Base-by-base conservation (phyloP, 2,329 filamentous ascomycete species). In the Colletotrichum salicis region DNA sequence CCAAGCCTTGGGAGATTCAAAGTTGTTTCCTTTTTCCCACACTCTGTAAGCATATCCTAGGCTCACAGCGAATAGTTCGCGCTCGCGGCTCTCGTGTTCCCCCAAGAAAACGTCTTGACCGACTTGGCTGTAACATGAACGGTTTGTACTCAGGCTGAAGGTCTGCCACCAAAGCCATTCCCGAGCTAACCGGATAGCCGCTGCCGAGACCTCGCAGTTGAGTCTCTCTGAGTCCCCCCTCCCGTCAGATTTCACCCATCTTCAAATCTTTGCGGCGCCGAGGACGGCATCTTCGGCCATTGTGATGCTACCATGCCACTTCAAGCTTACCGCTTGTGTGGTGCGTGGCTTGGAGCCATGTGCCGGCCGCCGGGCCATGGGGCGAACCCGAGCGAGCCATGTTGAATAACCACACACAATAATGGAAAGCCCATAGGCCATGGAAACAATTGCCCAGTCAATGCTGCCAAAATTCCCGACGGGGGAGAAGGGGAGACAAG, bases 111-210 rank as follows among this genome's bases (percentile, higher is more conserved):
- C 3, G 57, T 61, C 31, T 62, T 57, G 51, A 67, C 27, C 10
- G 51, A 41, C 69, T 71, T 71, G 64, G 69, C 69, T 59, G 69
- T 45, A 59, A 68, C 69, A 35, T 27, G 59, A 15, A 64, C 19
- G 58, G 64, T 41, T 55, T 60, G 52, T 27, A 59, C 41, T 48
- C n/a, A 29, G 60, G 37, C 19, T 6, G 19, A 48, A 48, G 35
- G 48, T 64, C 58, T 45, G n/a, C 56, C n/a, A 24, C 59, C 27
- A n/a, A 41, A 37, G 24, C 48, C n/a, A 11, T n/a, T 37, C 48
- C 65, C 59, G 65, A 70, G 70, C 48, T 72, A 60, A 70, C 70
- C 70, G 70, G 66, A 70, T 70, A 70, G 35, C 65, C 70, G 65
- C 60, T 60, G 60, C 70, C 70, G 66, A 72, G 65, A 51, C 27